These are phyloP conservation scores for Phlebopus sp. DNA, from an alignment of 1,284 basidiomycete species.

Conservation along the genomic window DNA sequence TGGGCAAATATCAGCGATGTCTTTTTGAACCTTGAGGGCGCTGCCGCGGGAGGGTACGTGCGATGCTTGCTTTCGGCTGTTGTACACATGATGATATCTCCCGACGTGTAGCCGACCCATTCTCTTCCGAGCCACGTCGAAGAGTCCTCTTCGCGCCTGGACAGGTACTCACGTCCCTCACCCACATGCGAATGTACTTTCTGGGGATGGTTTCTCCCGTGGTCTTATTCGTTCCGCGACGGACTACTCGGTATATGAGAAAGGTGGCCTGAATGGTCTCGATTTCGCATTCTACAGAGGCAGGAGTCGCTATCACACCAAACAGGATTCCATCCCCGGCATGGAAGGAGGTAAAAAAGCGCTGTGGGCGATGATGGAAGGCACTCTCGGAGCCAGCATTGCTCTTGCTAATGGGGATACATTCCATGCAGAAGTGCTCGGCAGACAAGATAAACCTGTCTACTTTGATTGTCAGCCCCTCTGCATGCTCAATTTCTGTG, in stretches of 20 bases:
- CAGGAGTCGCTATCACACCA: constrained; percentile 69
- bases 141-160: constrained; percentile 51
- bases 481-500: neutral
- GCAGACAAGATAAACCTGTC: constrained; percentile 39
- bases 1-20: constrained; percentile 63
- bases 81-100: constrained; percentile 7
- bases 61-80: neutral
- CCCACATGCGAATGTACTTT: constrained; percentile 66
- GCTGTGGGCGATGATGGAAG: constrained; percentile 76
- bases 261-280: constrained; percentile 55
- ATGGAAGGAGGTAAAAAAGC: constrained; percentile 51
- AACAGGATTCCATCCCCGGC: constrained; percentile 57
- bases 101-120: constrained; percentile 51
- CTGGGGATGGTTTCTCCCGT: constrained; percentile 60
- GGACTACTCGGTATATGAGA: constrained; percentile 63
- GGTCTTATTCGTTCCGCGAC: constrained; percentile 63
- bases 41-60: constrained; percentile 70
- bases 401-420: constrained; percentile 46
- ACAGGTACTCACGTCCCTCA: constrained; percentile 45
- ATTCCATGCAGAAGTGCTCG: constrained; percentile 13
- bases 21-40: constrained; percentile 80
- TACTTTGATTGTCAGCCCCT: constrained; percentile 69
- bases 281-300: constrained; percentile 74
- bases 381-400: constrained; percentile 50
- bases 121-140: constrained; percentile 63